A percentile compares a stretch with the other conserved stretches of the same genome.
Evolutionary conservation across 2,329 filamentous ascomycete genomes (phyloP).

Genomic region (Trichoderma simmonsii): DNA sequence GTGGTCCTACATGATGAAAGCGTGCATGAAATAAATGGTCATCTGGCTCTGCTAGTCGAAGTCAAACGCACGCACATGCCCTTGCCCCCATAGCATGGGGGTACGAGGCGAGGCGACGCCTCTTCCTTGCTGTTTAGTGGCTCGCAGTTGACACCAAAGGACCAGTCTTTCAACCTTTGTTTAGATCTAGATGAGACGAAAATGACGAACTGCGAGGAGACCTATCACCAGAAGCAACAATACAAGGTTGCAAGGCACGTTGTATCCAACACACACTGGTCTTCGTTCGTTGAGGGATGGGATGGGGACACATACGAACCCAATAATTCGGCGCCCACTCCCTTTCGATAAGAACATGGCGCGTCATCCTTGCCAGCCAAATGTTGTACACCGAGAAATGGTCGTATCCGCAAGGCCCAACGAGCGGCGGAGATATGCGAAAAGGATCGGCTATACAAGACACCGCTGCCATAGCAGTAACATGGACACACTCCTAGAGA

Average conservation of each 20-base stretch:
- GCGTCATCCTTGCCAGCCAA: constrained; percentile 6
- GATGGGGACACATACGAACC: not conserved
- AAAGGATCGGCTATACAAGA: not conserved
- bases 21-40: constrained; percentile 16
- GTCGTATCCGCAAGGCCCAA: not conserved
- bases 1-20: constrained; percentile 14
- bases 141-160: not conserved
- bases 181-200: not conserved
- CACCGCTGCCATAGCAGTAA: not conserved
- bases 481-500: not conserved
- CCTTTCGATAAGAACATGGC: constrained; percentile 8
- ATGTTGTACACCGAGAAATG: constrained; percentile 9
- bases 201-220: not conserved
- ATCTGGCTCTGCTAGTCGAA: constrained; percentile 19
- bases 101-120: constrained; percentile 16
- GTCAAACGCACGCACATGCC: constrained; percentile 15
- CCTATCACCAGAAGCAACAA: not conserved
- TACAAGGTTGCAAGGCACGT: not conserved
- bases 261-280: not conserved
- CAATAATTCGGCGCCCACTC: constrained; percentile 4
- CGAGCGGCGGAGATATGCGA: not conserved
- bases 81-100: not conserved
- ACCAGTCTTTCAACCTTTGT: not conserved
- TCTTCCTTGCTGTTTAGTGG: constrained; percentile 3
- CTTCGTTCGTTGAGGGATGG: not conserved